Base-by-base conservation (phyloP, 208 protist species). In the Lotmaria passim region DNA sequence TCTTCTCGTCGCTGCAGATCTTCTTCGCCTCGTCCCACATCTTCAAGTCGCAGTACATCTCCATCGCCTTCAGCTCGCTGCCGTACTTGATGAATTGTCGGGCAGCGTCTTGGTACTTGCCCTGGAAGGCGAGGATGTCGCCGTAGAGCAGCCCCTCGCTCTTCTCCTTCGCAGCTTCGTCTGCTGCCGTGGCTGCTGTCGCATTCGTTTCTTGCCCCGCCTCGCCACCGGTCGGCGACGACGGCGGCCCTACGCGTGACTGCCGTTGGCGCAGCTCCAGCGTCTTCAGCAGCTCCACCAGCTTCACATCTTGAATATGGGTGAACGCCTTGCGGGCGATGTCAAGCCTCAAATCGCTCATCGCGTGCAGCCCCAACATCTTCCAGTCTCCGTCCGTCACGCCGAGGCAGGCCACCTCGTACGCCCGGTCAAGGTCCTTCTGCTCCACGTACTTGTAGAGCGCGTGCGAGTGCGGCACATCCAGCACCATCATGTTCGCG, bases 41-140 rank as follows among this genome's bases (percentile, higher is more conserved):
- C 60, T 97, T 96, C 43, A 98, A 64, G 78, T 98, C 96, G 53
- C 88, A 95, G 81, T 90, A 98, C 94, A 98, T 98, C 38, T 98
- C 93, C 80, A 98, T 93, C 50, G 93, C 93, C 41, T 78, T 67
- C 41, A 89, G 68, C 60, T 94, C 82, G 58, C 85, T 51, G 48
- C 86, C 91, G 23, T 72, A 69, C 75, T 97, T 95, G 43, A 94
- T 64, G 72, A 96, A 98, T 57, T 94, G 77, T 55, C 86, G 72
- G 1, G 96, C 86, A 0, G 96, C 96, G 21, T 98, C 93, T 21
- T 93, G 78, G 79, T 95, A 98, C 73, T 96, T 96, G 51, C 96
- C 96, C 69, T 98, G 95, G 64, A 96, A 98, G 36, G 97, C 97
- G 14, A 97, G 74, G 41, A 98, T 93, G 62, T 97, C 89, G 55